These are phyloP conservation scores for Plasmodium falciparum DNA, from an alignment of 169 alveolate species.

Conservation along the genomic window DNA sequence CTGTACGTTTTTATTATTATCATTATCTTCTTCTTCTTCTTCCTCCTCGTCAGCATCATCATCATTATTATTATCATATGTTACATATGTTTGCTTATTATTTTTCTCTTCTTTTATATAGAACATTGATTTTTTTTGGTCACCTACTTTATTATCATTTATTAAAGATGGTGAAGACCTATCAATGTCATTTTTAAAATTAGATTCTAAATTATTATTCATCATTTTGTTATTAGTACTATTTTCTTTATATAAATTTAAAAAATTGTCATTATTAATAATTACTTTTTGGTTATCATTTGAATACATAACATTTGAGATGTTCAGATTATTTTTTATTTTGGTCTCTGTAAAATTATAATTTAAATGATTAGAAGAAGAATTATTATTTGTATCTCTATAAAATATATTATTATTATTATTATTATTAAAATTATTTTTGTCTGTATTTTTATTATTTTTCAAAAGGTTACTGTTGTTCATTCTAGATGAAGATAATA, in stretches of 20 bases:
- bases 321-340: no score
- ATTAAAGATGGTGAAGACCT: background rate
- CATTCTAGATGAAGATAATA: slow-evolving; percentile 3
- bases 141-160: no score
- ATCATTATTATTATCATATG: slow-evolving; percentile 13
- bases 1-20: background rate
- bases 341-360: slow-evolving; percentile 3
- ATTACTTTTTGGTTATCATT: slow-evolving; percentile 24
- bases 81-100: no score
- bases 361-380: slow-evolving; percentile 11
- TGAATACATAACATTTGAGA: slow-evolving; percentile 7
- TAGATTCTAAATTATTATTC: slow-evolving; percentile 10
- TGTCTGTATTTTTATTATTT: slow-evolving; percentile 8
- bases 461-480: background rate
- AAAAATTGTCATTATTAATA: slow-evolving; percentile 2
- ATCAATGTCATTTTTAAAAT: slow-evolving; percentile 12
- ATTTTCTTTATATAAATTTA: slow-evolving; percentile 27
- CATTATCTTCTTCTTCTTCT: no score
- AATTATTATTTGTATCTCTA: slow-evolving; percentile 6
- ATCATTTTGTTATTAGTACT: slow-evolving; percentile 9
- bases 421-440: background rate
- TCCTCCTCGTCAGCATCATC: no score
- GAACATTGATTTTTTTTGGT: no score
- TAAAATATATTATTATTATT: background rate
- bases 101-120: no score